A percentile compares a stretch with the other conserved stretches of the same genome.
Evolutionary conservation across 192 early-diverging fungal genomes (phyloP).

Genomic region (Linnemannia exigua): DNA sequence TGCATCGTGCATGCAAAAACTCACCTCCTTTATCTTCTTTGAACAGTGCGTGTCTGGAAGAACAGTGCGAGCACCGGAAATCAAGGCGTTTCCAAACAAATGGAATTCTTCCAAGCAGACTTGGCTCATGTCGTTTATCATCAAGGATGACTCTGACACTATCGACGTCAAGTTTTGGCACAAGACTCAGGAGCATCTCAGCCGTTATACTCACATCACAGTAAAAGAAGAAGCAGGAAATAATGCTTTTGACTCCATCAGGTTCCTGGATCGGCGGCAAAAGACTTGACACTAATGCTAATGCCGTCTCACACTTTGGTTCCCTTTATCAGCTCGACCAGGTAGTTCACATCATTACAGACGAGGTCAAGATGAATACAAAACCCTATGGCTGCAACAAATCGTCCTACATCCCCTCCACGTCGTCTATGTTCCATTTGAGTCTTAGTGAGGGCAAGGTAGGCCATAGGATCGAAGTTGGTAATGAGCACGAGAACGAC

Average conservation of each 20-base stretch:
- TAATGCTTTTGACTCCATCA: background rate
- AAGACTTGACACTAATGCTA: background rate
- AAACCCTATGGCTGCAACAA: background rate
- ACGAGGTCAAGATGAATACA: slow-evolving; percentile 39
- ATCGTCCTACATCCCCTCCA: background rate
- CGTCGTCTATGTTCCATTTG: slow-evolving; percentile 29
- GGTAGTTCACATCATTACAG: slow-evolving; percentile 45
- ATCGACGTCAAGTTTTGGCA: slow-evolving; percentile 51
- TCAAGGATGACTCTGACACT: slow-evolving; percentile 44
- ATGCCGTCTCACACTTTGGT: background rate
- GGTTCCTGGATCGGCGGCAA: background rate
- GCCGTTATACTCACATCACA: slow-evolving; percentile 23
- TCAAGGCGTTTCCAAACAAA: slow-evolving; percentile 32
- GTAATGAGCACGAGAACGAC: slow-evolving; percentile 15
- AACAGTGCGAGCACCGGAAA: slow-evolving; percentile 25
- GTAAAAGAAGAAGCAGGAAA: background rate
- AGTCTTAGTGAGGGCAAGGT: slow-evolving; percentile 34
- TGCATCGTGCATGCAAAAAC: background rate
- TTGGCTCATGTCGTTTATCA: slow-evolving; percentile 43
- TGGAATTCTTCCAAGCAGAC: slow-evolving; percentile 15
- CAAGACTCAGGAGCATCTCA: slow-evolving; percentile 35
- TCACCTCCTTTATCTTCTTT: background rate
- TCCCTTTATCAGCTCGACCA: slow-evolving; percentile 34
- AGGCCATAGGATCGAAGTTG: slow-evolving; percentile 39
- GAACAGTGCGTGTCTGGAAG: slow-evolving; percentile 36